phyloP scores from a whole-genome alignment of 148 eudicot genomes.

The Tetragonia tetragonoides region DNA sequence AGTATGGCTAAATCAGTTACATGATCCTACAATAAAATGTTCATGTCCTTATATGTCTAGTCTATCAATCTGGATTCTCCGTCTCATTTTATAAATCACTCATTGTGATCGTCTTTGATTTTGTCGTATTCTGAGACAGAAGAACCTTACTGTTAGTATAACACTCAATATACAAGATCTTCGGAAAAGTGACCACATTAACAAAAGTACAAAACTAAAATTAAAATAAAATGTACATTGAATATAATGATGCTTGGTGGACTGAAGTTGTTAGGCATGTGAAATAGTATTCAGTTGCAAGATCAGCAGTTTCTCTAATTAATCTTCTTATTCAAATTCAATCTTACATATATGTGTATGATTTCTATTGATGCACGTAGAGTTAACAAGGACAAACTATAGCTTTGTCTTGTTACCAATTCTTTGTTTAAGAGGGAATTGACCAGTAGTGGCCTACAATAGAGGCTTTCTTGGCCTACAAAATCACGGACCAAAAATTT shows the following conservation, averaged over 20 bases:
- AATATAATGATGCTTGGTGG: not conserved
- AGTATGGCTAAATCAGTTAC: no score
- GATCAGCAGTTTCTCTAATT: conserved; percentile 4
- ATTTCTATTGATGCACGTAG: conserved; percentile 29
- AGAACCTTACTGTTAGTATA: conserved; percentile 28
- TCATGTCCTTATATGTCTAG: no score
- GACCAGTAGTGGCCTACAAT: conserved; percentile 1
- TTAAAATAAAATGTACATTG: no score
- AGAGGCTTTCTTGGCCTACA: no score
- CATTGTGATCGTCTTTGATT: no score
- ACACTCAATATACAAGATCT: conserved; percentile 19
- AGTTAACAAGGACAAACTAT: not conserved
- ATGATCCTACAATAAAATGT: no score
- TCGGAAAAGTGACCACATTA: no score
- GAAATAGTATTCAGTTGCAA: conserved; percentile 8
- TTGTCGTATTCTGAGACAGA: not conserved
- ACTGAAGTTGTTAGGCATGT: conserved; percentile 12
- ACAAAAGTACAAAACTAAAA: no score
- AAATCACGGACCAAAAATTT: not conserved
- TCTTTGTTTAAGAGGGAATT: not conserved
- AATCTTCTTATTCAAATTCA: not conserved
- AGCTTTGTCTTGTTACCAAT: not conserved
- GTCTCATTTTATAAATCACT: no score
- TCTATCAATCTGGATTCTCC: no score
- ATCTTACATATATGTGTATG: conserved; percentile 11